phyloP scores from a whole-genome alignment of 495 filamentous ascomycete genomes.

The Pseudomonodictys pantanalensis region DNA sequence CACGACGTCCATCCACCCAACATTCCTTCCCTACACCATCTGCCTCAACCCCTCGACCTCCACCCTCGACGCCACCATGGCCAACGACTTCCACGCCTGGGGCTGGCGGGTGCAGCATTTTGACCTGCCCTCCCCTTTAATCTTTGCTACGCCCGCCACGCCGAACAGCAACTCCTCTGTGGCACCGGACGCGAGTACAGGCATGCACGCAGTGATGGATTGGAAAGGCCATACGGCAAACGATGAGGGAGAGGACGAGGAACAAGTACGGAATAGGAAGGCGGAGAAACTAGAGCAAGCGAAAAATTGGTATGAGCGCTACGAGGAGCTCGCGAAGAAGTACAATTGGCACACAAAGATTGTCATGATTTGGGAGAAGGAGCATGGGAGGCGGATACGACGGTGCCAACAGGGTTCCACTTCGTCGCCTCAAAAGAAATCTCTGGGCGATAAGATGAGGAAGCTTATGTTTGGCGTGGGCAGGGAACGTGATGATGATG shows the following conservation, averaged over 20 bases:
- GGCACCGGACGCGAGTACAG: too few species aligned
- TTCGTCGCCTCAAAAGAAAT: too few species aligned
- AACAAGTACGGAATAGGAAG: background rate
- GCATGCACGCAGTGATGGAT: too few species aligned
- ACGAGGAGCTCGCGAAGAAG: background rate
- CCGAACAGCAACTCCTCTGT: background rate
- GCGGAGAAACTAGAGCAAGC: background rate
- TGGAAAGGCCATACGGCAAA: background rate
- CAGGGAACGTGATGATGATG: too few species aligned
- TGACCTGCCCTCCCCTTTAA: background rate
- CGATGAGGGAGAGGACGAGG: background rate
- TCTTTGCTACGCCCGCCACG: background rate
- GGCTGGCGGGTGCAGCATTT: background rate
- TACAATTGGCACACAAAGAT: background rate
- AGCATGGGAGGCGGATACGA: background rate
- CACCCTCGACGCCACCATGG: background rate
- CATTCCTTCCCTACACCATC: background rate
- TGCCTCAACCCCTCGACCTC: conserved; percentile 14
- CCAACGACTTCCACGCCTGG: background rate
- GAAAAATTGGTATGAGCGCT: background rate
- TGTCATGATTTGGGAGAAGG: background rate
- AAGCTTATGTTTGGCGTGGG: too few species aligned
- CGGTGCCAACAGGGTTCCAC: too few species aligned
- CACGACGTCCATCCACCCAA: background rate
- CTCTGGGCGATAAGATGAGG: too few species aligned